These are phyloP conservation scores for Starmerella gropengiesseri DNA, from an alignment of 805 yeast genomes.

Conservation along the genomic window DNA sequence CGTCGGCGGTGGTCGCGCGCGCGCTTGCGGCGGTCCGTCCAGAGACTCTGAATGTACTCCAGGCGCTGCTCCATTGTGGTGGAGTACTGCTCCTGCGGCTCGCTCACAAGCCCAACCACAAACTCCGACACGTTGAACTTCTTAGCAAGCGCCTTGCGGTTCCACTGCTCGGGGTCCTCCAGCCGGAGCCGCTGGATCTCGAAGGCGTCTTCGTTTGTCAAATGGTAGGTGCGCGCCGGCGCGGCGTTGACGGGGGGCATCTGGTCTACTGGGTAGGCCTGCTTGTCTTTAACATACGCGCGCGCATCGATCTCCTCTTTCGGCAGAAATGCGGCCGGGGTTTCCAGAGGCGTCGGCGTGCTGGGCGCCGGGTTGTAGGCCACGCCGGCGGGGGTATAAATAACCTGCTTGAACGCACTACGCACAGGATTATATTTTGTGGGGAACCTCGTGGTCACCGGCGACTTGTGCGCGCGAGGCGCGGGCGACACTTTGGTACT, in stretches of 20 bases:
- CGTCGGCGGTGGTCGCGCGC: constrained; percentile 49
- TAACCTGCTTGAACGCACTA: constrained; percentile 57
- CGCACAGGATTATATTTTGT: constrained; percentile 49
- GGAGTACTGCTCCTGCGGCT: constrained; percentile 31
- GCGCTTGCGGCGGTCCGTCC: constrained; percentile 39
- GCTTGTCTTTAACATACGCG: constrained; percentile 29
- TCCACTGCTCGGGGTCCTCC: constrained; percentile 51
- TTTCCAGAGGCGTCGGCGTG: constrained; percentile 42
- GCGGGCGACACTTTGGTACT: constrained; percentile 5
- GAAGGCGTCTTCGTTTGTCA: constrained; percentile 46
- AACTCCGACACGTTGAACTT: constrained; percentile 44
- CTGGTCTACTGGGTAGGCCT: constrained; percentile 19
- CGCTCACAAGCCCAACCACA: constrained; percentile 45
- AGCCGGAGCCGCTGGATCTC: constrained; percentile 49
- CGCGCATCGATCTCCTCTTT: constrained; percentile 41
- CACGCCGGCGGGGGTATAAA: constrained; percentile 47
- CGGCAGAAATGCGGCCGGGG: constrained; percentile 65
- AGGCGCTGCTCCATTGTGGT: constrained; percentile 40
- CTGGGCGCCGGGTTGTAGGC: constrained; percentile 57
- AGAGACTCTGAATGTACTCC: constrained; percentile 35
- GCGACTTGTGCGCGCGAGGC: constrained; percentile 14
- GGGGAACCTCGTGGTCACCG: constrained; percentile 34
- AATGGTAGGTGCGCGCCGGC: constrained; percentile 39
- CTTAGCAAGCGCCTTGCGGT: constrained; percentile 50
- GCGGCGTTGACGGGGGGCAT: constrained; percentile 33